Base-by-base conservation (phyloP, 176 grass and related monocot genomes). In the Phragmites australis region DNA sequence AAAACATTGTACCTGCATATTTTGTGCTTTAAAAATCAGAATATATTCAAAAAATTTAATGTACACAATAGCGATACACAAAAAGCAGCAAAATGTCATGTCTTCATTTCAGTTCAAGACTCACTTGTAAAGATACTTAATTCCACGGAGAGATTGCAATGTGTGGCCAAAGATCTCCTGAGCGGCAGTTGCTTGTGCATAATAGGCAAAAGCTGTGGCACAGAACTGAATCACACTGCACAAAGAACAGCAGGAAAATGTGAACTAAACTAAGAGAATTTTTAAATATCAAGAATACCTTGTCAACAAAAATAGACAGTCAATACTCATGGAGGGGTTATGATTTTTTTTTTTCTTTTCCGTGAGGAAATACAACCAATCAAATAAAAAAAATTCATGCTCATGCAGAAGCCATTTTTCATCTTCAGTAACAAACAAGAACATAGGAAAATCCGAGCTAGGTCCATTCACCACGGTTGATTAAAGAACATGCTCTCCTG, bases 71-170 rank as follows among this genome's bases (percentile, higher is more conserved):
- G 29, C 26, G 10, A 55, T 16, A 17, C 30, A 43, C 22, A 29
- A 57, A 12, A 43, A 64, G 58, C 17, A 78, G 50, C 58, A 18
- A 18, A 52, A 42, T 43, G 8, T 8, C 15, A 23, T 19, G 4
- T 42, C 17, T 84, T 30, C 71, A 71, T 70, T 59, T 59, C 50
- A 75, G 37, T 63, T 66, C 23, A 81, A 82, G 13, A 46, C 90
- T 91, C 70, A 99, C 97, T 96, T 99, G 93, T 99, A 99, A 27
- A 99, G 90, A 68, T 99, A 99, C 64, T 99, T 99, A 48, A 99
- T 99, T 93, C 97, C 97, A 30, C 90, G 90, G 34, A 99, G 83
- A 71, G 97, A 96, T 81, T 93, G 80, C 70, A 99, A 47, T 16
- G 97, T 99, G 82, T 99, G 93, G 40, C 90, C 97, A 78, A 99